These are phyloP conservation scores for Diaporthe aspalathi DNA, from an alignment of 2,329 filamentous ascomycete genomes.

Conservation along the genomic window DNA sequence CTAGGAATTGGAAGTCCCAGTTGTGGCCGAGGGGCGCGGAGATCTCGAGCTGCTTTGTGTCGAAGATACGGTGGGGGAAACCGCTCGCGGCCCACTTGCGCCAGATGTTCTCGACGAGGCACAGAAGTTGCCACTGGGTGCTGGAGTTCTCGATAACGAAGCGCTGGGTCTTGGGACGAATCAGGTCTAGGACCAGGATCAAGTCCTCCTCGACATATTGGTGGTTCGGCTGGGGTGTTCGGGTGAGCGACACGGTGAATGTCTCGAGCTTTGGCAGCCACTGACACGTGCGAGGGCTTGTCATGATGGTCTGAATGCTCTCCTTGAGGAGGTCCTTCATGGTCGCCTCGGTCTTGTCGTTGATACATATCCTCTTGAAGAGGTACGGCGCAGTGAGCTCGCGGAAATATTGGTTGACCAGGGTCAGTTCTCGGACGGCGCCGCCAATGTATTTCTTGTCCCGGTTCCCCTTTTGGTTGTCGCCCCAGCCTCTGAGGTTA, in stretches of 20 bases:
- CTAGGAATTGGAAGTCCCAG: constrained; percentile 36
- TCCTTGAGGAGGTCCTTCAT: constrained; percentile 30
- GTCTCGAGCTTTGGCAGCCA: constrained; percentile 27
- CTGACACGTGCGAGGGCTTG: neutral
- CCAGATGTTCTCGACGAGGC: constrained; percentile 10
- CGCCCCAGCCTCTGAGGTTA: neutral
- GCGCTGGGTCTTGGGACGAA: constrained; percentile 29
- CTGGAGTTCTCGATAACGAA: constrained; percentile 30
- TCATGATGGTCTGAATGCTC: neutral
- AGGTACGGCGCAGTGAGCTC: constrained; percentile 28
- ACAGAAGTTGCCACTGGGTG: constrained; percentile 24
- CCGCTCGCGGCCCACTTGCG: constrained; percentile 17
- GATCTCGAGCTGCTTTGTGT: constrained; percentile 34
- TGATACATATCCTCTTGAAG: constrained; percentile 31
- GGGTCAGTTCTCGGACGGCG: constrained; percentile 30
- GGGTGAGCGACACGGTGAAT: constrained; percentile 34
- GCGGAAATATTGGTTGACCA: constrained; percentile 34
- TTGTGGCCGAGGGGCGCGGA: constrained; percentile 28
- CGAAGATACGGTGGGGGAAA: constrained; percentile 23
- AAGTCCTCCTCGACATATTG: constrained; percentile 27
- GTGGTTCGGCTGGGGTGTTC: constrained; percentile 26
- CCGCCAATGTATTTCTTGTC: constrained; percentile 20
- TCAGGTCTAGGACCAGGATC: constrained; percentile 23
- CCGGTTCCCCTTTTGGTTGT: neutral
- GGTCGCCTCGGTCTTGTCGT: constrained; percentile 30